Conservation (phyloP, 345 rosid genomes). For the Linum trigynum region DNA sequence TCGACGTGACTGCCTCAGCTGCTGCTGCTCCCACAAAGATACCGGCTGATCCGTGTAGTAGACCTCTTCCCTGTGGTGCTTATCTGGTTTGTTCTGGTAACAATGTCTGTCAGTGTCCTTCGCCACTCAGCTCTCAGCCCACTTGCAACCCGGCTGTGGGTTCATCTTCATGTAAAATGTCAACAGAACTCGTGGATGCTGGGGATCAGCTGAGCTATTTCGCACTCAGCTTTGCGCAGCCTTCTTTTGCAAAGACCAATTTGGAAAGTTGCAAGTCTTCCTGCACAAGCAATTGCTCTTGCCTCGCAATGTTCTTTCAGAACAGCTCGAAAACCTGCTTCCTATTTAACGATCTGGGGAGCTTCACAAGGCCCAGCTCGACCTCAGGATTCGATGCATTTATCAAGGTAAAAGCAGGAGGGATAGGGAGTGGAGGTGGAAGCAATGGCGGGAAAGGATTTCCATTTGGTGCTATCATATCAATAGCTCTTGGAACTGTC, state of each 20-base stretch:
- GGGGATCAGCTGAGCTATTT: constrained; percentile 51
- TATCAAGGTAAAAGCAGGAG: constrained; percentile 36
- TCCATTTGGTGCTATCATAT: constrained; percentile 46
- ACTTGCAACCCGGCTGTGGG: constrained; percentile 45
- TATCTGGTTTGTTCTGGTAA: constrained; percentile 46
- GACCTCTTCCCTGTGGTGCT: constrained; percentile 60
- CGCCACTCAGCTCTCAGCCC: constrained; percentile 27
- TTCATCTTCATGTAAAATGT: constrained; percentile 39
- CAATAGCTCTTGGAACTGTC: constrained; percentile 40
- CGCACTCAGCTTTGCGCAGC: constrained; percentile 41
- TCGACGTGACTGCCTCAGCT: constrained; percentile 15
- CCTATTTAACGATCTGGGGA: constrained; percentile 61
- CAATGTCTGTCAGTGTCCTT: constrained; percentile 53
- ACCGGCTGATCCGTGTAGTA: constrained; percentile 53
- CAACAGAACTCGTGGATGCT: constrained; percentile 41
- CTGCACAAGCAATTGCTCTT: constrained; percentile 64
- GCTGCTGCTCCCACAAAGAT: constrained; percentile 38
- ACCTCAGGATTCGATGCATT: constrained; percentile 40
- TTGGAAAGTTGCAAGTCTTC: constrained; percentile 57
- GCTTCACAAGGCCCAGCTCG: constrained; percentile 34
- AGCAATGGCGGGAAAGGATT: constrained; percentile 31
- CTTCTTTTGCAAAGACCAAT: constrained; percentile 44
- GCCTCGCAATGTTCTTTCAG: constrained; percentile 62
- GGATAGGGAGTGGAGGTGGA: constrained; percentile 15
- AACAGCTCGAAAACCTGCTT: constrained; percentile 63